A percentile compares a stretch with the other conserved stretches of the same genome.
Evolutionary conservation across 1,139 yeast species (phyloP).

Genomic region (Yamadazyma triangularis): DNA sequence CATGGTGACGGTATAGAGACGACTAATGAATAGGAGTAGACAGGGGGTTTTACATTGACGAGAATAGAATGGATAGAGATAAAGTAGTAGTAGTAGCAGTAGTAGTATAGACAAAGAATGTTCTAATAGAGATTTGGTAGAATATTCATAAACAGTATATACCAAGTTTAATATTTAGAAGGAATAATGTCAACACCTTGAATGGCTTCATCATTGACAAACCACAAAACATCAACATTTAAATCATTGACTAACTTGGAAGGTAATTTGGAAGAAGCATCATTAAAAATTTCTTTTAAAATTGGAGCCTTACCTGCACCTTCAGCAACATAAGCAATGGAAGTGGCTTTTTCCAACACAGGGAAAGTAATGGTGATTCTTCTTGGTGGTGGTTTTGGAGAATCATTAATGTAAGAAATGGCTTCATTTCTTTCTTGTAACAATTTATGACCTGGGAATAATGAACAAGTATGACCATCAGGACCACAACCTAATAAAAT

Average conservation of each 20-base stretch:
- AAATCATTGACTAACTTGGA: conserved; percentile 64
- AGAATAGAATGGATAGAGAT: background rate
- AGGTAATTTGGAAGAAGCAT: conserved; percentile 53
- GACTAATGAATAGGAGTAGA: no score
- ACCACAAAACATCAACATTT: conserved; percentile 62
- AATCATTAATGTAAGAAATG: conserved; percentile 48
- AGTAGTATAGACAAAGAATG: background rate
- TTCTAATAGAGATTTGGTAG: background rate
- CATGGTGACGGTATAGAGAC: no score
- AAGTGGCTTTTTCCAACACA: conserved; percentile 47
- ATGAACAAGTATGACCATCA: conserved; percentile 77
- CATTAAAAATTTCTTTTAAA: conserved; percentile 64
- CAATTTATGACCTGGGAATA: conserved; percentile 58
- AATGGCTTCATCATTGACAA: conserved; percentile 72
- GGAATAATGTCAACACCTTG: conserved; percentile 52
- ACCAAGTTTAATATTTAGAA: conserved; percentile 34
- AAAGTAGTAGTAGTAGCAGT: background rate
- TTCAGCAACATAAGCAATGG: conserved; percentile 82
- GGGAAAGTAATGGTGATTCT: conserved; percentile 71
- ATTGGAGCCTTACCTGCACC: conserved; percentile 81
- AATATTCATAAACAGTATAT: background rate
- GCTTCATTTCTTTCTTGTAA: conserved; percentile 34
- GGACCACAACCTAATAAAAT: conserved; percentile 74
- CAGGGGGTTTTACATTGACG: background rate
- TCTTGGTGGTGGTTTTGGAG: conserved; percentile 78